phyloP scores from a whole-genome alignment of 2,329 filamentous ascomycete species.

The Pyricularia pennisetigena region DNA sequence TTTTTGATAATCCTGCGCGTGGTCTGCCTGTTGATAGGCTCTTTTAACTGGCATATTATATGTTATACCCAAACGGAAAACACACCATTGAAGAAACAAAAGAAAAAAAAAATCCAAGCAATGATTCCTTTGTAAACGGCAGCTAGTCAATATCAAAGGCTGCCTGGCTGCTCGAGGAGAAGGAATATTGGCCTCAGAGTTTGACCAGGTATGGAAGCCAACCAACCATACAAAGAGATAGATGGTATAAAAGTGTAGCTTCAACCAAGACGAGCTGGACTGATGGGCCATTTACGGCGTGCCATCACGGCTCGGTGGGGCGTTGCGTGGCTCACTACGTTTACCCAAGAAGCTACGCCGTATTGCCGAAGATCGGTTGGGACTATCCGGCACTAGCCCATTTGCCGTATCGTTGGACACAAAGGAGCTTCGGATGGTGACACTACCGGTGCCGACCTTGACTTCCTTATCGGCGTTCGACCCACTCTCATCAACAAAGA shows the following conservation, averaged over 20 bases:
- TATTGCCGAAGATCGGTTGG: conserved; percentile 13
- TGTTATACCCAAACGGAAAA: background rate
- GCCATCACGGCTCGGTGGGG: conserved; percentile 31
- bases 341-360: conserved; percentile 48
- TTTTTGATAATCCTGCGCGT: background rate
- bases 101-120: background rate
- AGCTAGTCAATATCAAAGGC: background rate
- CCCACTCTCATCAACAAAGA: conserved; percentile 79
- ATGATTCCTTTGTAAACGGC: background rate
- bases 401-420: conserved; percentile 34
- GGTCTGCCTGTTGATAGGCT: background rate
- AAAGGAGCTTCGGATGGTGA: conserved; percentile 69
- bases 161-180: too few relatives aligned
- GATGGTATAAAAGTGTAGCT: background rate
- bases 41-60: background rate
- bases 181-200: too few relatives aligned
- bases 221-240: background rate
- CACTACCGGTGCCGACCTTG: conserved; percentile 60
- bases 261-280: background rate
- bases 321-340: conserved; percentile 26
- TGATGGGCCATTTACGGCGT: conserved; percentile 17
- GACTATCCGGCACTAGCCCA: conserved; percentile 29
- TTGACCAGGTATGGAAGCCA: too few relatives aligned
- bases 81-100: background rate
- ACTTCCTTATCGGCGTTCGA: conserved; percentile 62